Evolutionary conservation across 768 basidiomycete species (phyloP), one percentile per base, ranked within the genome.

Genomic region (Saitozyma sp.): DNA sequence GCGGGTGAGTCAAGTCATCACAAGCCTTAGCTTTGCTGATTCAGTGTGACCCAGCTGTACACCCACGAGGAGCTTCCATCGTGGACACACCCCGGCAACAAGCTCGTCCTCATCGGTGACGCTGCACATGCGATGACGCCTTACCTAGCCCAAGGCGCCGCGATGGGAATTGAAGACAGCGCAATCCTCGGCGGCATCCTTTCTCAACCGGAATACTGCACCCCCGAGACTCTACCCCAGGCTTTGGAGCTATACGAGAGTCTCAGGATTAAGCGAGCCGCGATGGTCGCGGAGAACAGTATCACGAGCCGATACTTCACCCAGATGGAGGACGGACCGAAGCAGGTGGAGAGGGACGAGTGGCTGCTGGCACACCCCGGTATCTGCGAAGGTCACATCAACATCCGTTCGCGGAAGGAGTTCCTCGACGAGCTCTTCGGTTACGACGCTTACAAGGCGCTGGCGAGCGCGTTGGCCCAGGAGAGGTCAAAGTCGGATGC

Each of bases 31-130:
- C n/a, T 19, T 50, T 9, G 50, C 50, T 10, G 1, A 11, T 9
- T 19, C 37, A 8, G 29, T 29, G 29, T 2, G 29, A 29, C 29
- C 14, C 46, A 50, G 50, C 50, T 50, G 17, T 50, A 50, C 50
- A 50, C 50, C 16, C 50, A 50, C 50, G 17, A 50, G 17, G 50
- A 50, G 9, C 50, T 50, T 29, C 50, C 50, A 50, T 50, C 50
- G 9, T 50, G 67, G 61, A n/a, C 51, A 40, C 29, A 29, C 29
- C 5, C 29, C 29, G 29, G 29, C 29, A 29, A 29, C 29, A 29
- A 29, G 29, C 29, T 69, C 8, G 42, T 66, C 2, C 41, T 69
- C 29, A 56, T 69, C 20, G 68, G 68, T 14, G 68, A 69, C 59
- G 61, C 68, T 7, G 49, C 48, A 9, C 68, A 69, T 56, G 64